A percentile compares a stretch with the other conserved stretches of the same genome.
phyloP scores from a whole-genome alignment of 768 basidiomycete genomes.

The Kwoniella shandongensis region DNA sequence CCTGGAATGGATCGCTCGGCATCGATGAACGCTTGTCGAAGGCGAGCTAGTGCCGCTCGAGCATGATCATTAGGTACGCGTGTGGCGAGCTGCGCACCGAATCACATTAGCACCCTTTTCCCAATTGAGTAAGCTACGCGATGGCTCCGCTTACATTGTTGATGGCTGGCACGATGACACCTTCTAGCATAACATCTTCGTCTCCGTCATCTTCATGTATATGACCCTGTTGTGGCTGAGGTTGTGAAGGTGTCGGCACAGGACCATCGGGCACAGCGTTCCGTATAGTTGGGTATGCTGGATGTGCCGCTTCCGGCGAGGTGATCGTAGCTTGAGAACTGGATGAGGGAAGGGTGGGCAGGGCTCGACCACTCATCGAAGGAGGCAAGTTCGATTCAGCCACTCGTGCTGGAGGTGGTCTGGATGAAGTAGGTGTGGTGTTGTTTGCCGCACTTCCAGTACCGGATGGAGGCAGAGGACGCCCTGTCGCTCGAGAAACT shows the following conservation, averaged over 20 bases:
- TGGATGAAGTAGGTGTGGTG: background rate
- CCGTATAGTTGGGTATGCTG: constrained; percentile 15
- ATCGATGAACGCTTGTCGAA: constrained; percentile 89
- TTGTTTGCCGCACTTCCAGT: background rate
- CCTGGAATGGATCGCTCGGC: constrained; percentile 95
- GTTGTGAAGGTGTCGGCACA: background rate
- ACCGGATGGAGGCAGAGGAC: constrained; percentile 55
- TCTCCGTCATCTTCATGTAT: constrained; percentile 39
- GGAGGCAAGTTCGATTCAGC: constrained; percentile 10
- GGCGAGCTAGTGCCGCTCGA: constrained; percentile 74
- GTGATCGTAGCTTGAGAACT: constrained; percentile 53
- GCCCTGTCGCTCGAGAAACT: constrained; percentile 63
- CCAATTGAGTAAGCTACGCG: too few relatives aligned
- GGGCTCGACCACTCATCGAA: constrained; percentile 22
- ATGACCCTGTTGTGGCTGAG: background rate
- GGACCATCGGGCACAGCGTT: constrained; percentile 14
- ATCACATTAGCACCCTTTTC: too few relatives aligned
- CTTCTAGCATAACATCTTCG: constrained; percentile 78
- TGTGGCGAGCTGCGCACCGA: constrained; percentile 72
- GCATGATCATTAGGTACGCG: constrained; percentile 92
- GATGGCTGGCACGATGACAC: constrained; percentile 92
- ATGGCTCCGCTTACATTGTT: constrained; percentile 68
- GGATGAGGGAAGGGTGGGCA: constrained; percentile 37
- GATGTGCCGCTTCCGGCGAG: background rate
- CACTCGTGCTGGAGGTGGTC: background rate